Percentiles rank a stretch among this genome's conserved stretches.
Conservation (phyloP, 2,329 filamentous ascomycete genomes). For the Trichoderma sp. region DNA sequence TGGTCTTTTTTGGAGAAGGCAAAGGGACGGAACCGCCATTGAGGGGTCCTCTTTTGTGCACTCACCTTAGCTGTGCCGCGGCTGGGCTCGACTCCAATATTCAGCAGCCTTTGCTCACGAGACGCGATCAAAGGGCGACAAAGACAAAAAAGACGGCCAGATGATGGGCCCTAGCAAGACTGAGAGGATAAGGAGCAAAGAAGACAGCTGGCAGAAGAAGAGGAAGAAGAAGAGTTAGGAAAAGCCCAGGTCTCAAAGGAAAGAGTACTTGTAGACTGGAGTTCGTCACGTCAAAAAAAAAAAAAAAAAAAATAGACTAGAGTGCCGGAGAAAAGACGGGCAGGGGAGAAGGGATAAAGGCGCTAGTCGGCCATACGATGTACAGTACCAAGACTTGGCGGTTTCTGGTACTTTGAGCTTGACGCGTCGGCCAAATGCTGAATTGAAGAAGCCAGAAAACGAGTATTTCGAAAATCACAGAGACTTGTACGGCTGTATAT, state of each 20-base stretch:
- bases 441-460: background rate
- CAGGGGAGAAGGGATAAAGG: constrained; percentile 26
- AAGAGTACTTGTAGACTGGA: background rate
- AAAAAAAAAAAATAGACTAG: constrained; percentile 28
- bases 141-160: background rate
- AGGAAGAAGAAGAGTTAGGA: background rate
- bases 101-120: background rate
- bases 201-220: background rate
- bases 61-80: constrained; percentile 10
- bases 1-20: constrained; percentile 20
- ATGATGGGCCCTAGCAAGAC: background rate
- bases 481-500: background rate
- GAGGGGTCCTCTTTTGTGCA: constrained; percentile 23
- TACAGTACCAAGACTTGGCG: constrained; percentile 9
- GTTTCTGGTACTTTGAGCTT: constrained; percentile 12
- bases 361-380: background rate
- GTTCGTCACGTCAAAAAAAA: constrained; percentile 2
- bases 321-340: constrained; percentile 30
- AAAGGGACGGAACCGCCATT: constrained; percentile 7
- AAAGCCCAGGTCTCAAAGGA: background rate
- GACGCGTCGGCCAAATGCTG: constrained; percentile 14
- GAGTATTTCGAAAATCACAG: background rate
- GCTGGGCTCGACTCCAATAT: constrained; percentile 1
- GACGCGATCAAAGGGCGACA: background rate
- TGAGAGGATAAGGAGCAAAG: background rate